Base-by-base conservation (phyloP, 2,329 filamentous ascomycete genomes). In the Colletotrichum godetiae region DNA sequence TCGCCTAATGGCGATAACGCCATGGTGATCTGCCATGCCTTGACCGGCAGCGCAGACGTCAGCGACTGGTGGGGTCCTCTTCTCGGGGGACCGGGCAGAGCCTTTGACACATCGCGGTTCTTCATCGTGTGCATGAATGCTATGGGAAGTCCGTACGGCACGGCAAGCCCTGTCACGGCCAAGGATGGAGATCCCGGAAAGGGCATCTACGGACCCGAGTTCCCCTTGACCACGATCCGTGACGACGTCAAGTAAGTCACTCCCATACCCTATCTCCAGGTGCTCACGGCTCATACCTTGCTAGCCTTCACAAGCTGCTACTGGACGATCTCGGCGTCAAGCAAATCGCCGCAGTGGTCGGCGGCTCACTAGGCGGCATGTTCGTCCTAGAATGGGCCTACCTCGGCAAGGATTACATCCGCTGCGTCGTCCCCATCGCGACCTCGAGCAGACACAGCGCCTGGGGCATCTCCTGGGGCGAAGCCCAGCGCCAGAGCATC, bases 341-440 rank as follows among this genome's bases (percentile, higher is more conserved):
- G 78, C 93, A 95, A 80, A 87, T 97, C 62, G 94, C 94, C 6
- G 91, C 92, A 22, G 94, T 95, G 12, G 88, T 97, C 75, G 94
- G 94, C 74, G 94, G 94, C 12, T 97, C 94, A 15, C 94, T 97
- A 83, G 94, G 94, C 27, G 94, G 94, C 76, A 97, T 97, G 94
- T 91, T 96, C 74, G 94, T 95, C n/a, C 86, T 97, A 5, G 94
- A 97, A 82, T 97, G 95, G 90, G 93, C 94, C 31, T 99, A 97
- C 82, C 92, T 97, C 79, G 97, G 97, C 76, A 94, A 92, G 77
- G 91, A 95, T 76, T 97, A 97, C 77, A 94, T 97, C 68, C 91
- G 92, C 76, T 92, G 88, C 76, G 92, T 97, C 77, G 92, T 97
- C 11, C 93, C 94, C 15, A 96, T 97, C 77, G 94, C 94, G 27